A percentile compares a stretch with the other conserved stretches of the same genome.
Evolutionary conservation across 208 protist genomes (phyloP).

Genomic region (Porcisia deanei): DNA sequence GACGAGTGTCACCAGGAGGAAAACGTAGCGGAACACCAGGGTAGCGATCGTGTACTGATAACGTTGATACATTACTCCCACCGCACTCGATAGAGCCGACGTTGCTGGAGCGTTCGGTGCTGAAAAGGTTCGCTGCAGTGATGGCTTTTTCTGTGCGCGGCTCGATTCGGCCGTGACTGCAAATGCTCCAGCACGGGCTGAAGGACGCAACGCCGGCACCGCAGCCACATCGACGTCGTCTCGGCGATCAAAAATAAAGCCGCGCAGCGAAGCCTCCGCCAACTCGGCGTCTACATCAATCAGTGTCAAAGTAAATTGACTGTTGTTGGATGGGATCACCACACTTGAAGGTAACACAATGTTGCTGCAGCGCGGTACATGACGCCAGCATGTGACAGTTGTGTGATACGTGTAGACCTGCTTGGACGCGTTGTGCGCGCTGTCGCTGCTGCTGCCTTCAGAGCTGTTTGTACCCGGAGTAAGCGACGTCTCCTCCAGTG

Average conservation of each 20-base stretch:
- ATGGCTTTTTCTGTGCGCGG: background rate
- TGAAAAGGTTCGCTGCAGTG: background rate
- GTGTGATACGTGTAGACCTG: constrained; percentile 47
- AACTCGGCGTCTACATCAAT: constrained; percentile 61
- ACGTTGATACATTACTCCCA: constrained; percentile 74
- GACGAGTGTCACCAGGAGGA: constrained; percentile 47
- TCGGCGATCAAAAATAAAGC: background rate
- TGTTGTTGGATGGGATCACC: constrained; percentile 39
- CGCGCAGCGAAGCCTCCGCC: constrained; percentile 35
- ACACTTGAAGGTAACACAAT: constrained; percentile 62
- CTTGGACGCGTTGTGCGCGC: constrained; percentile 2
- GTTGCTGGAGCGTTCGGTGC: background rate
- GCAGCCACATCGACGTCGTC: background rate
- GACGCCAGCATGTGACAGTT: constrained; percentile 49
- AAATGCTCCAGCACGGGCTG: background rate
- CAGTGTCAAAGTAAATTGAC: constrained; percentile 56
- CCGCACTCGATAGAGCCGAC: constrained; percentile 23
- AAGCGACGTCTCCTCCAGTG: constrained; percentile 44
- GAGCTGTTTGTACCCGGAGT: constrained; percentile 4
- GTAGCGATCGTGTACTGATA: constrained; percentile 61
- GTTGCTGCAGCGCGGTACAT: constrained; percentile 46
- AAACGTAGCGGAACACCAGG: constrained; percentile 65
- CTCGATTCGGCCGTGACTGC: background rate
- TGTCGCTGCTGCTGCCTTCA: constrained; percentile 5
- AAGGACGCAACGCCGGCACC: background rate